These are phyloP conservation scores for Quercus variabilis DNA, from an alignment of 306 rosid species.

Conservation along the genomic window DNA sequence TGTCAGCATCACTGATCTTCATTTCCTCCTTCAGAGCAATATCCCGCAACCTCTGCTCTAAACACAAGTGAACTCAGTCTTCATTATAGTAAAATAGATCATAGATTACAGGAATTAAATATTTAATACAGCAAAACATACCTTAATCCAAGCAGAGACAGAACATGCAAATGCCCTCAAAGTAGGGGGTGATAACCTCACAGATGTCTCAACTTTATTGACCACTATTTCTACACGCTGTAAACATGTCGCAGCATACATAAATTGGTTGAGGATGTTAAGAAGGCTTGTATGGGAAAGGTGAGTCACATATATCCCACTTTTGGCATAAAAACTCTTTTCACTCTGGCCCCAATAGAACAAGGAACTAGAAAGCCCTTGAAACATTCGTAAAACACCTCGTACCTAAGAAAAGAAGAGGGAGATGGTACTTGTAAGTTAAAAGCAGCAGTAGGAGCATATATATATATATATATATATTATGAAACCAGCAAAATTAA, in stretches of 20 bases:
- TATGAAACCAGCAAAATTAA: background rate
- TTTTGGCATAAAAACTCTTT: constrained; percentile 47
- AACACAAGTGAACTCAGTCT: constrained; percentile 6
- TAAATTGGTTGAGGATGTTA: constrained; percentile 57
- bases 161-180: constrained; percentile 66
- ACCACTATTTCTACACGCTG: constrained; percentile 48
- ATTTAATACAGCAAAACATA: constrained; percentile 7
- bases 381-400: constrained; percentile 79
- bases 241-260: constrained; percentile 80
- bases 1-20: constrained; percentile 34
- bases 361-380: constrained; percentile 72
- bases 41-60: constrained; percentile 66
- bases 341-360: constrained; percentile 61
- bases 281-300: constrained; percentile 68
- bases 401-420: constrained; percentile 52
- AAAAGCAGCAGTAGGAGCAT: background rate
- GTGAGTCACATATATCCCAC: constrained; percentile 58
- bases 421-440: background rate
- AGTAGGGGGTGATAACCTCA: constrained; percentile 56
- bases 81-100: background rate
- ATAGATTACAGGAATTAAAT: background rate
- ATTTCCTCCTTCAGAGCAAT: constrained; percentile 69
- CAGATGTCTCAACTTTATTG: constrained; percentile 38
- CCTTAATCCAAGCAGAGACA: constrained; percentile 81
- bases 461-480: background rate